These are phyloP conservation scores for Ganoderma meredithae DNA, from an alignment of 1,284 basidiomycete species.

Conservation along the genomic window DNA sequence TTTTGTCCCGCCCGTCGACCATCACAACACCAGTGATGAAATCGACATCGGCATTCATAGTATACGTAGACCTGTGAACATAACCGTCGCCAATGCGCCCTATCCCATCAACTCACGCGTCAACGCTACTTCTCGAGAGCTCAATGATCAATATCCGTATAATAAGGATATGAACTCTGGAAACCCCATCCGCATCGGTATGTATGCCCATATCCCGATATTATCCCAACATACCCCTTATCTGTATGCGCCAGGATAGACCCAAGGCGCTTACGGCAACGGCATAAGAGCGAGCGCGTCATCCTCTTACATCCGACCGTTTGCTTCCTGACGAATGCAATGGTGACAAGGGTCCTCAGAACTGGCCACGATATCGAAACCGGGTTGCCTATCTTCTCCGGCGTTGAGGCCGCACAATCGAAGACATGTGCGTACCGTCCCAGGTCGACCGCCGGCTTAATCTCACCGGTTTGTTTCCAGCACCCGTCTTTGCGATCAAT, in stretches of 20 bases:
- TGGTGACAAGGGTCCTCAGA: slow-evolving; percentile 47
- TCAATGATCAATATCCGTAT: slow-evolving; percentile 45
- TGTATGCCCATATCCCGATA: slow-evolving; percentile 34
- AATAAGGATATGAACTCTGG: slow-evolving; percentile 51
- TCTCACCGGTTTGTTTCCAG: background rate
- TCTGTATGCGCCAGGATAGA: slow-evolving; percentile 41
- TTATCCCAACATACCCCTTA: background rate
- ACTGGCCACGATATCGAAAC: slow-evolving; percentile 27
- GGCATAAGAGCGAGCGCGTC: slow-evolving; percentile 43
- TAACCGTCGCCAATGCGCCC: slow-evolving; percentile 45
- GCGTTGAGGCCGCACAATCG: slow-evolving; percentile 43
- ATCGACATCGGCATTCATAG: slow-evolving; percentile 31
- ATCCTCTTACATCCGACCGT: slow-evolving; percentile 42
- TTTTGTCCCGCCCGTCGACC: slow-evolving; percentile 32
- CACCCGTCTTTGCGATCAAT: background rate
- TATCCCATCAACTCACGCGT: slow-evolving; percentile 43
- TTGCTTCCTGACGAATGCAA: slow-evolving; percentile 46
- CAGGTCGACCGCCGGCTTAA: background rate
- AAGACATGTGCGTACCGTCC: slow-evolving; percentile 26
- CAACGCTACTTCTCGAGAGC: slow-evolving; percentile 41
- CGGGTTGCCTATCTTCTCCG: slow-evolving; percentile 39
- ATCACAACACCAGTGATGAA: slow-evolving; percentile 27
- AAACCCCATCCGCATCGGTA: slow-evolving; percentile 47
- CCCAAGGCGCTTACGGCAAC: slow-evolving; percentile 32
- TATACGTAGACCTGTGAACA: slow-evolving; percentile 38